Percentiles rank a stretch among this genome's conserved stretches.
phyloP scores from a whole-genome alignment of 768 basidiomycete genomes.

The Neoboletus subvelutipes region DNA sequence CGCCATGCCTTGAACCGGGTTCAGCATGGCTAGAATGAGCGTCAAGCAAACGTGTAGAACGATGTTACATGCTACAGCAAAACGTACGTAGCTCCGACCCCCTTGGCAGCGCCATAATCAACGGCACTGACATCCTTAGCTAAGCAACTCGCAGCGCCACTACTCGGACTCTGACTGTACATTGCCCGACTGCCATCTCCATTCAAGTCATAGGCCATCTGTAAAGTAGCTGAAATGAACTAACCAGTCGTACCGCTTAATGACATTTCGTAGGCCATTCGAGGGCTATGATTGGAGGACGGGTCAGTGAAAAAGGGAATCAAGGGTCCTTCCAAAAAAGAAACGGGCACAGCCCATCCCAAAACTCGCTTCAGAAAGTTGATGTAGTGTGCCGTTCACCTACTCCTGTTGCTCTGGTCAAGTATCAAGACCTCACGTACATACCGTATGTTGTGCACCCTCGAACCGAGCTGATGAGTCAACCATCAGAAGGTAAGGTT shows the following conservation, averaged over 20 bases:
- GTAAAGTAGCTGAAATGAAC: no score
- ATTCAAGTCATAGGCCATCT: no score
- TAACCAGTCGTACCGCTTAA: no score
- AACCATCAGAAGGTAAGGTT: not conserved
- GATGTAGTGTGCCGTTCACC: no score
- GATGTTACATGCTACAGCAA: not conserved
- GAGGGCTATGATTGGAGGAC: no score
- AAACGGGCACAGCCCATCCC: no score
- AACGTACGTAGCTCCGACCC: not conserved
- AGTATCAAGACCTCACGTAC: not conserved
- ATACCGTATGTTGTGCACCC: not conserved
- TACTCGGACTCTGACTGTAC: no score
- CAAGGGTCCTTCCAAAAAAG: no score
- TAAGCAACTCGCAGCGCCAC: not conserved
- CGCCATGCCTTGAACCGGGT: conserved; percentile 11
- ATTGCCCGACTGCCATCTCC: no score
- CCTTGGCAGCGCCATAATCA: not conserved
- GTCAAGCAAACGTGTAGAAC: not conserved
- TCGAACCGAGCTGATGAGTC: not conserved
- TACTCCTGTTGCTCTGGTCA: not conserved
- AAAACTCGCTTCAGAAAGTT: no score
- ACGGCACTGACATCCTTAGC: not conserved
- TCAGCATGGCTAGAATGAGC: conserved; percentile 7
- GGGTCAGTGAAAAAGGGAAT: no score
- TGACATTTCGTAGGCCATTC: no score